Evolutionary conservation across 345 rosid genomes (phyloP), one percentile per base, ranked within the genome.

Genomic region (Hypericum perforatum): DNA sequence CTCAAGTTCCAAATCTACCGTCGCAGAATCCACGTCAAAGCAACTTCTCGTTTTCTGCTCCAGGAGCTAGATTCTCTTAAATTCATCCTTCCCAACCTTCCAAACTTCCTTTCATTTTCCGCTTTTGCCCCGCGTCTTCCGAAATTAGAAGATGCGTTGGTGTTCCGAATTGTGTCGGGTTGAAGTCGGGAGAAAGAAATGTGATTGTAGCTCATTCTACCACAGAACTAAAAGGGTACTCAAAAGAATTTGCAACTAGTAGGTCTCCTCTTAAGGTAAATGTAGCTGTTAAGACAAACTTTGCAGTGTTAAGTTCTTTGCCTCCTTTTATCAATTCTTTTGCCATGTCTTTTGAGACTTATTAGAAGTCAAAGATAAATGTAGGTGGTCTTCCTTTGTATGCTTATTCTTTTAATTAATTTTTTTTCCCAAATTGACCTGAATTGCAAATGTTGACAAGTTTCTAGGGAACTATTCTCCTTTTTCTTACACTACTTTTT

Each of bases 121-220:
- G 22, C 9, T n/a, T 59, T 44, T 58, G 15, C 41, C 40, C 42
- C 32, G 60, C 70, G 58, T 75, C 72, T 72, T 63, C 57, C 62
- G 57, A 68, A 63, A 71, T 50, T 69, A 70, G 87, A 73, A 74
- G 81, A 70, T 73, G 69, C 70, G 39, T 46, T 68, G 40, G 58
- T 72, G 74, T 70, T 71, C 67, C 59, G 42, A 64, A 65, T 50
- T 70, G 52, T 72, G 72, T 68, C 63, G 78, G 78, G 80, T 76
- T 64, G 71, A 74, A 72, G 71, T 66, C 71, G 15, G 16, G 16
- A 56, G 61, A 67, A 66, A 74, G 68, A 68, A 66, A 66, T 74
- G 68, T 74, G 81, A 74, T 71, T 79, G 82, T 75, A 73, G 79
- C 75, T 75, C 78, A 22, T 56, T 73, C 78, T 76, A 56, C 81